phyloP scores from a whole-genome alignment of 257 asterid genomes.

The Anisodus acutangulus region DNA sequence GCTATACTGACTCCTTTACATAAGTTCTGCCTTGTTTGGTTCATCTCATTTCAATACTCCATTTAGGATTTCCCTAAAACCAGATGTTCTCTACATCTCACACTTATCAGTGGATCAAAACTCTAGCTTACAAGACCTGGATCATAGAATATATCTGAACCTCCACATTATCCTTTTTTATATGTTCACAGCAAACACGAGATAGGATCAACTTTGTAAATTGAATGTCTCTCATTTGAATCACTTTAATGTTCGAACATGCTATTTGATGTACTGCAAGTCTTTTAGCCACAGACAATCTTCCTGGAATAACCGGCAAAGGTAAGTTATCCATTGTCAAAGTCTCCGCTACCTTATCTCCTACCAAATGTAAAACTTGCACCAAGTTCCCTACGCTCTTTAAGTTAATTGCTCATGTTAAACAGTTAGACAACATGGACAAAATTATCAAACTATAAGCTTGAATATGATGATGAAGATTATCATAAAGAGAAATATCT shows the following conservation, averaged over 20 bases:
- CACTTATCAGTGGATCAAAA: neutral
- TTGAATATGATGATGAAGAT: neutral
- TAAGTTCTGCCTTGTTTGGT: neutral
- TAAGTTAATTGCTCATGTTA: neutral
- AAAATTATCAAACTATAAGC: neutral
- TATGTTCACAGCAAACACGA: neutral
- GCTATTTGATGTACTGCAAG: neutral
- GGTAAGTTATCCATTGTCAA: no score
- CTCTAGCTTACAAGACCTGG: neutral
- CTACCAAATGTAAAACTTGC: neutral
- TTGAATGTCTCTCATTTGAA: constrained; percentile 5
- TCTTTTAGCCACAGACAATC: no score
- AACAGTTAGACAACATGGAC: neutral
- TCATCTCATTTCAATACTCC: neutral
- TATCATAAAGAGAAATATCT: neutral
- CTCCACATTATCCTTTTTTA: neutral
- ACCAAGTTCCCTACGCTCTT: neutral
- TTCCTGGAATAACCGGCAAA: no score
- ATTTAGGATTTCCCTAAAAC: neutral
- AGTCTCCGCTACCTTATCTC: neutral
- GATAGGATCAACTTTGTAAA: neutral
- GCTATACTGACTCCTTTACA: neutral
- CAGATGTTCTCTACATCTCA: neutral
- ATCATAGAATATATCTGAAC: neutral
- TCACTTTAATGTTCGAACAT: neutral